These are phyloP conservation scores for Fusarium mundagurra DNA, from an alignment of 2,329 filamentous ascomycete species.

Conservation along the genomic window DNA sequence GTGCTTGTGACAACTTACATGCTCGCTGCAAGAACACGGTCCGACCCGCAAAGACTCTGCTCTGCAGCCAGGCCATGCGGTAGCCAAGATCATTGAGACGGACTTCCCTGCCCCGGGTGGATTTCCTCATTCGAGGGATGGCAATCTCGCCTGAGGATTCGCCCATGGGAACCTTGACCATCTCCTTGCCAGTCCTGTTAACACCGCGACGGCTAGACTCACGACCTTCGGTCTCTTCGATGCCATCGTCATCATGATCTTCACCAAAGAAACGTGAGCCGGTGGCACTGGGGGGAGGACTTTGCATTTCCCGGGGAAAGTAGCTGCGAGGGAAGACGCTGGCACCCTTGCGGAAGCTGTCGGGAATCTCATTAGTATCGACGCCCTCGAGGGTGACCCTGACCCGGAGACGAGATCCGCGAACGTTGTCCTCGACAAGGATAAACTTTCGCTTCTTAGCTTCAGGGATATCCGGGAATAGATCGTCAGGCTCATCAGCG, in stretches of 20 bases:
- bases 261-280: constrained; percentile 80
- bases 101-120: constrained; percentile 82
- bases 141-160: constrained; percentile 80
- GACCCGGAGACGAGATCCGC: constrained; percentile 83
- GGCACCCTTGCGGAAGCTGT: constrained; percentile 90
- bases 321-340: constrained; percentile 92
- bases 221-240: constrained; percentile 61
- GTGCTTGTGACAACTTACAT: constrained; percentile 66
- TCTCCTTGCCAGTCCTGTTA: constrained; percentile 47
- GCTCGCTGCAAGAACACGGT: constrained; percentile 91
- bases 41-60: constrained; percentile 86
- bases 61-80: constrained; percentile 96
- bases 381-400: constrained; percentile 93
- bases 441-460: constrained; percentile 97
- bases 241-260: constrained; percentile 66
- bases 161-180: constrained; percentile 69
- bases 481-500: constrained; percentile 70
- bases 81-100: constrained; percentile 92
- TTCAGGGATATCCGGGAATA: constrained; percentile 90
- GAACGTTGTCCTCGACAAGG: constrained; percentile 88
- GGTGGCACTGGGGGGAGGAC: constrained; percentile 78
- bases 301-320: constrained; percentile 93
- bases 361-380: constrained; percentile 94
- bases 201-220: constrained; percentile 49
- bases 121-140: constrained; percentile 77